These are phyloP conservation scores for Steccherinum ochraceum DNA, from an alignment of 768 basidiomycete genomes.

Conservation along the genomic window DNA sequence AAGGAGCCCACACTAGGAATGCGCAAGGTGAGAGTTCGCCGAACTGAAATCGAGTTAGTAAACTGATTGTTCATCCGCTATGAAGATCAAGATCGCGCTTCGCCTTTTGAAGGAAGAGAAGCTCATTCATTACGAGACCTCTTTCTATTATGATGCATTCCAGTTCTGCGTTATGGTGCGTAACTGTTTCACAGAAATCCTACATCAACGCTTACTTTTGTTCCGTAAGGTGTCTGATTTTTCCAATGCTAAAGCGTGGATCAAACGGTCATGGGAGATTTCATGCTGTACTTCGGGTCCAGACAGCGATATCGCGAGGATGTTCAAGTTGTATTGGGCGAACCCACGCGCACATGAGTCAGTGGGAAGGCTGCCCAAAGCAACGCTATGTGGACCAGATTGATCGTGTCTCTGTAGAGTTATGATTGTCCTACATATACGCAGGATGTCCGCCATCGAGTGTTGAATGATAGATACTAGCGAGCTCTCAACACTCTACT, in stretches of 20 bases:
- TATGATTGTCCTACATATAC: too few relatives aligned
- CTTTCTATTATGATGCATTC: constrained; percentile 25
- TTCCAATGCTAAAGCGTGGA: constrained; percentile 7
- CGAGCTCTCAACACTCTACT: too few relatives aligned
- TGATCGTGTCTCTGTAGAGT: background rate
- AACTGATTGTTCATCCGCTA: too few relatives aligned
- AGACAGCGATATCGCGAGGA: constrained; percentile 20
- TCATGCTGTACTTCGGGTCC: constrained; percentile 14
- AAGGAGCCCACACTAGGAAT: constrained; percentile 19
- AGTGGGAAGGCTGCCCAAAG: constrained; percentile 14
- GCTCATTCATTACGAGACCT: constrained; percentile 21
- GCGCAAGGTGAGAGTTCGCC: constrained; percentile 16
- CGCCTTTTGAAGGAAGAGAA: constrained; percentile 19
- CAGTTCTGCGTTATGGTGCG: constrained; percentile 23
- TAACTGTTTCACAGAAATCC: background rate
- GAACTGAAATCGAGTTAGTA: too few relatives aligned
- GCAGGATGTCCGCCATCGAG: too few relatives aligned
- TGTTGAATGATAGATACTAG: too few relatives aligned
- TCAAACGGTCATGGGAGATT: background rate
- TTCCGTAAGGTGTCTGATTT: constrained; percentile 11
- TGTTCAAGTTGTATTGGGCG: constrained; percentile 25
- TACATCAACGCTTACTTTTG: constrained; percentile 5
- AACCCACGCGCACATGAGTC: constrained; percentile 21
- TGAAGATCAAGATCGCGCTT: constrained; percentile 21
- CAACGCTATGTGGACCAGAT: background rate